phyloP scores from a whole-genome alignment of 331 rosid genomes.

The Arachis monticola region DNA sequence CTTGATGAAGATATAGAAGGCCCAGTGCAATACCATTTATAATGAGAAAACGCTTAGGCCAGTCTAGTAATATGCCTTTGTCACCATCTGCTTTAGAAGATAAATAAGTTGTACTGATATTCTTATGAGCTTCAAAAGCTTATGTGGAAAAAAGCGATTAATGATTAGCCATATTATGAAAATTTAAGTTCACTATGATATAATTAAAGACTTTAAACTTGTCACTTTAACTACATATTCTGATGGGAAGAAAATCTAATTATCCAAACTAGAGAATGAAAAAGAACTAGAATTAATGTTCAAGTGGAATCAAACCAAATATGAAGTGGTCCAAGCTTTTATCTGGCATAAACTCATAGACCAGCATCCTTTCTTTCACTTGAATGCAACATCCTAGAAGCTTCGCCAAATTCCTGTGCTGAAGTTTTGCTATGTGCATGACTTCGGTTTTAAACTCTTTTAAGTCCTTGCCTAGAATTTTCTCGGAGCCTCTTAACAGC shows the following conservation, averaged over 20 bases:
- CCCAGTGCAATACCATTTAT: constrained; percentile 29
- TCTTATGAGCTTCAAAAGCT: background rate
- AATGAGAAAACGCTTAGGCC: constrained; percentile 3
- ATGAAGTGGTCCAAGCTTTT: constrained; percentile 30
- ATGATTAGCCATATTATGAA: background rate
- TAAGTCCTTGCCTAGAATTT: too few relatives aligned
- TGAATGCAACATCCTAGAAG: too few relatives aligned
- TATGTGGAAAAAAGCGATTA: background rate
- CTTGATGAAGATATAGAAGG: constrained; percentile 32
- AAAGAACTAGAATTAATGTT: background rate
- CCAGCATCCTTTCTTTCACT: too few relatives aligned
- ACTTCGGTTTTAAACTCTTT: background rate
- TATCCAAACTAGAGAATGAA: background rate
- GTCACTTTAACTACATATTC: background rate
- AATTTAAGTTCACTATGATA: background rate
- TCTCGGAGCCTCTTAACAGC: too few relatives aligned
- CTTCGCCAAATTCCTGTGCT: too few relatives aligned
- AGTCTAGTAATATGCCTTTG: background rate
- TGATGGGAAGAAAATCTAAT: background rate
- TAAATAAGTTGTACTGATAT: background rate
- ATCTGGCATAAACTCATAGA: too few relatives aligned
- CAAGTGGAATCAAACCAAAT: constrained; percentile 21
- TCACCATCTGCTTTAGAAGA: background rate
- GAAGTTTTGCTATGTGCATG: too few relatives aligned
- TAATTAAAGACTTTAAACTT: background rate